Conservation (phyloP, 148 eudicot species). For the Rhododendron henanense region DNA sequence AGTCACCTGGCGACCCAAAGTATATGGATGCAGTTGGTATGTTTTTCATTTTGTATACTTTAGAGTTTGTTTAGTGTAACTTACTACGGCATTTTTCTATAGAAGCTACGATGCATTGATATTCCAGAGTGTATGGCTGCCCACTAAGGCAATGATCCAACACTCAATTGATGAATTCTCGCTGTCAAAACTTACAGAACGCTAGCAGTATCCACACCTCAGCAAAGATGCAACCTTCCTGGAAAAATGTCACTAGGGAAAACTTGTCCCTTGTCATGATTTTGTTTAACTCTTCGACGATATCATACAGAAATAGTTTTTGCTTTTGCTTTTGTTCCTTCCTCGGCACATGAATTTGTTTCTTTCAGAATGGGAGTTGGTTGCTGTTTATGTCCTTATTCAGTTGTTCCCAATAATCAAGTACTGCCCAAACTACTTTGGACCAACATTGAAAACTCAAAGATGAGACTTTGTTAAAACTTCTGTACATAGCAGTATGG, state of each 20-base stretch:
- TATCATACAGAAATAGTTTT: background rate
- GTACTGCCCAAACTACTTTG: background rate
- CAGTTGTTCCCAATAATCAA: background rate
- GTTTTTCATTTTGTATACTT: slow-evolving; percentile 8
- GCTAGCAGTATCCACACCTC: background rate
- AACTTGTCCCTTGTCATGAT: background rate
- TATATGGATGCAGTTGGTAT: slow-evolving; percentile 79
- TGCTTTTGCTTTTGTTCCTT: background rate
- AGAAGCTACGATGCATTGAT: background rate
- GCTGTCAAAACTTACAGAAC: background rate
- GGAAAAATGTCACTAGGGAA: background rate
- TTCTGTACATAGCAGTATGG: background rate
- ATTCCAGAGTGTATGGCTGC: background rate
- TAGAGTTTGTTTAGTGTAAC: background rate
- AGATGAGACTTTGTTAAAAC: background rate
- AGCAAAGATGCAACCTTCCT: background rate
- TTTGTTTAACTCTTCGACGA: background rate
- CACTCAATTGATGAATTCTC: background rate
- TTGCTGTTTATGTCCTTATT: background rate
- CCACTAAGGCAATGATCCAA: background rate
- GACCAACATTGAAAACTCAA: background rate
- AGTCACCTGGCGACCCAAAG: slow-evolving; percentile 72
- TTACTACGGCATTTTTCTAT: background rate
- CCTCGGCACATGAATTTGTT: background rate
- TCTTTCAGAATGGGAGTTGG: background rate